phyloP scores from a whole-genome alignment of 331 rosid species.

The Phaseolus coccineus region DNA sequence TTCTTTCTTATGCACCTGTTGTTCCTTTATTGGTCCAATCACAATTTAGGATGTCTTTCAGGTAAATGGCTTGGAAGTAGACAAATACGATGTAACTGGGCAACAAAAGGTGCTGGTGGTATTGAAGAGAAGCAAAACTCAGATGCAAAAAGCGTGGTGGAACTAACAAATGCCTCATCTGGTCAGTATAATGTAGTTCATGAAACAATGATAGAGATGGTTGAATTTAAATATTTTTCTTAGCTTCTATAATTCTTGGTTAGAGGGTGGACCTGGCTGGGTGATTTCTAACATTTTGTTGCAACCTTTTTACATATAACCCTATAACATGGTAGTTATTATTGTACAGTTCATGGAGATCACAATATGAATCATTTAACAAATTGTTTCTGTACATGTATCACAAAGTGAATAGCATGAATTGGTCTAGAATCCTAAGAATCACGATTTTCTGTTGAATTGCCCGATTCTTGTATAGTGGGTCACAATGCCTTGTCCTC shows the following conservation, averaged over 20 bases:
- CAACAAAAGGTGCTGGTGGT: conserved; percentile 88
- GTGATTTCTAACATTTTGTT: conserved; percentile 19
- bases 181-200: conserved; percentile 58
- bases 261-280: not conserved
- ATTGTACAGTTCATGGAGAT: too few species aligned
- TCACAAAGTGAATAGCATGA: too few species aligned
- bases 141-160: conserved; percentile 85
- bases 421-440: too few species aligned
- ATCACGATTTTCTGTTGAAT: too few species aligned
- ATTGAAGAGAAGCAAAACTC: conserved; percentile 83
- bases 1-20: not conserved
- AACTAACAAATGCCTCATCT: conserved; percentile 91
- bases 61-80: conserved; percentile 99
- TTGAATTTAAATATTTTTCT: conserved; percentile 20
- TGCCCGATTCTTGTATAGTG: too few species aligned
- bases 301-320: conserved; percentile 7
- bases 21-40: conserved; percentile 2
- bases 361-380: too few species aligned
- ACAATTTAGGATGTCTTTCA: conserved; percentile 42
- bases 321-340: too few species aligned
- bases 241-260: conserved; percentile 14
- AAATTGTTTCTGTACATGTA: too few species aligned
- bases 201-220: conserved; percentile 10
- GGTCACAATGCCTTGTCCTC: too few species aligned
- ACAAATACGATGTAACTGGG: conserved; percentile 99